Conservation (phyloP, 768 basidiomycete species). For the Coprinopsis sp. region DNA sequence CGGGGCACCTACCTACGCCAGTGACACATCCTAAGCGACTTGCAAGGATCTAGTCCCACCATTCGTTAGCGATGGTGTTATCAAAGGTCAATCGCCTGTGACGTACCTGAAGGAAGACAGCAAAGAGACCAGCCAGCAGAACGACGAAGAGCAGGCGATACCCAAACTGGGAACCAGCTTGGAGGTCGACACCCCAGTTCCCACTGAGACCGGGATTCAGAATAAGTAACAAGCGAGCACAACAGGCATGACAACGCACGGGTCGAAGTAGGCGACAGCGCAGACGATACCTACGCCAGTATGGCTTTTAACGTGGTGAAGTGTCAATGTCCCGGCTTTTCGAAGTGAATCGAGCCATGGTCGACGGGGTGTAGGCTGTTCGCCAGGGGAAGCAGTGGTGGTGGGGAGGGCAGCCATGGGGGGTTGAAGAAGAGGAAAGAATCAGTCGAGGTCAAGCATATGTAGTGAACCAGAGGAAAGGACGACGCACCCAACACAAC, state of each 20-base stretch:
- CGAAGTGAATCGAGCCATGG: slow-evolving; percentile 23
- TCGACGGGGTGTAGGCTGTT: slow-evolving; percentile 4
- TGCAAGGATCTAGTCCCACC: slow-evolving; percentile 56
- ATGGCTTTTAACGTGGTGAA: slow-evolving; percentile 57
- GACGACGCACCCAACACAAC: slow-evolving; percentile 35
- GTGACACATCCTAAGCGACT: slow-evolving; percentile 80
- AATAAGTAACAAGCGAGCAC: slow-evolving; percentile 2
- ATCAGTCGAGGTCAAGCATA: slow-evolving; percentile 14
- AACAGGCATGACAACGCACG: slow-evolving; percentile 43
- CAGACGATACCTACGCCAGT: slow-evolving; percentile 84
- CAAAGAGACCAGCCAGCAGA: slow-evolving; percentile 76
- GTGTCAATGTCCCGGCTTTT: slow-evolving; percentile 26
- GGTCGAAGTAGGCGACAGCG: slow-evolving; percentile 86
- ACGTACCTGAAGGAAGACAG: slow-evolving; percentile 73
- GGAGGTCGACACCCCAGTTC: slow-evolving; percentile 88
- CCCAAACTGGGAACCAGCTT: slow-evolving; percentile 81
- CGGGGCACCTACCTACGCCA: slow-evolving; percentile 53
- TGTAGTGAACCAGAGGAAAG: slow-evolving; percentile 28
- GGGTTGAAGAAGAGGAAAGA: slow-evolving; percentile 13
- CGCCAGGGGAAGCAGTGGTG: slow-evolving; percentile 9
- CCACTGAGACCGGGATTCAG: slow-evolving; percentile 41
- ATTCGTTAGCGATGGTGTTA: not conserved
- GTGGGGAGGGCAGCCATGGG: slow-evolving; percentile 24
- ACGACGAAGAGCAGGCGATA: slow-evolving; percentile 86
- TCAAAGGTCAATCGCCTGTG: not conserved